Evolutionary conservation across 352 stramenopile genomes (phyloP).

Genomic region (Phytophthora cryptogea): DNA sequence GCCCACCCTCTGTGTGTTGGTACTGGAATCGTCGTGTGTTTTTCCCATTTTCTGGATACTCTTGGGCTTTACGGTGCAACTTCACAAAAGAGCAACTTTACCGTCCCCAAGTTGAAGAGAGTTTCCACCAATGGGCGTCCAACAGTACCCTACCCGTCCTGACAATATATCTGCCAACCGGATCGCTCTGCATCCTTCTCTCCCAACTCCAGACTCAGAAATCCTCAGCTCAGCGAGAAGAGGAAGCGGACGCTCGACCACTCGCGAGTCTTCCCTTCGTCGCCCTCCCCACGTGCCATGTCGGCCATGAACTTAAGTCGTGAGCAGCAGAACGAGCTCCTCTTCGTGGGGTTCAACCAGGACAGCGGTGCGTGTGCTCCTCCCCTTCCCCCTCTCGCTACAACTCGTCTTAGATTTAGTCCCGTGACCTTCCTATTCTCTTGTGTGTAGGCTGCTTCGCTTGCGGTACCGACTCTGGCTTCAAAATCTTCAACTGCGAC

Average conservation of each 20-base stretch:
- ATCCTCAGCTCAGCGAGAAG: conserved; percentile 15
- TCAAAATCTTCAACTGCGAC: conserved; percentile 99
- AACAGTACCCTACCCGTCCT: neutral
- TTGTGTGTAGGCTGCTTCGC: conserved; percentile 87
- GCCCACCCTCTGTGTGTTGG: too few relatives aligned
- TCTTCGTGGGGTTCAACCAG: conserved; percentile 96
- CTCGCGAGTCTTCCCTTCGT: conserved; percentile 9
- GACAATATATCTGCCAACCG: neutral
- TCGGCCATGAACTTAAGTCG: conserved; percentile 86
- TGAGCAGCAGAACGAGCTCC: conserved; percentile 92
- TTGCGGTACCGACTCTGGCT: conserved; percentile 95
- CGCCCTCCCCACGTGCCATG: conserved; percentile 29
- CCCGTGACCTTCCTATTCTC: conserved; percentile 1
- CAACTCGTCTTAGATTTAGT: neutral
- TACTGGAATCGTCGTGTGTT: too few relatives aligned
- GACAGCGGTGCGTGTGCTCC: conserved; percentile 72
- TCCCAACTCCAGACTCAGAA: conserved; percentile 27
- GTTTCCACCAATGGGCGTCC: conserved; percentile 8
- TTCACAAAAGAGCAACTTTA: too few relatives aligned
- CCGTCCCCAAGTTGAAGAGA: too few relatives aligned
- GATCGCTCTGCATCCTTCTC: conserved; percentile 19
- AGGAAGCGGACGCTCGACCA: conserved; percentile 7
- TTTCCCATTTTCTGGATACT: too few relatives aligned
- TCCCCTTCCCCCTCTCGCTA: neutral
- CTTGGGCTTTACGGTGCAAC: too few relatives aligned